Percentiles rank a stretch among this genome's conserved stretches.
Evolutionary conservation across 2,329 filamentous ascomycete genomes (phyloP).

Genomic region (Stagonosporopsis tanaceti): DNA sequence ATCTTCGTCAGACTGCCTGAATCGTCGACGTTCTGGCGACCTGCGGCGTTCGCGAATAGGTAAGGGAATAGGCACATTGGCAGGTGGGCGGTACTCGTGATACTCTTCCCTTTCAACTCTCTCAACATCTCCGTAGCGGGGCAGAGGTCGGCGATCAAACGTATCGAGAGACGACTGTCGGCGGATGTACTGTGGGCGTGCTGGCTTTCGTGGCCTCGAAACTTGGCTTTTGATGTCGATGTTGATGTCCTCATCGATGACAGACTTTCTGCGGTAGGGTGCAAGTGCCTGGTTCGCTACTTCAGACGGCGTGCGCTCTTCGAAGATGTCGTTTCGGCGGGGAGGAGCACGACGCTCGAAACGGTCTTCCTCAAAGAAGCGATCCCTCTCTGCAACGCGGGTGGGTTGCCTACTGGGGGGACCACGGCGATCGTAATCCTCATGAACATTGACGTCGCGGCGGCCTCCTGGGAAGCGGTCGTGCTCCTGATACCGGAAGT

Average conservation of each 20-base stretch:
- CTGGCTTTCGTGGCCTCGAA: constrained; percentile 56
- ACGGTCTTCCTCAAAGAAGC: constrained; percentile 65
- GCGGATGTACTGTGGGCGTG: constrained; percentile 74
- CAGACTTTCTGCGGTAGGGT: constrained; percentile 66
- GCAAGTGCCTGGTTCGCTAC: constrained; percentile 61
- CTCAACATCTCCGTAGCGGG: constrained; percentile 65
- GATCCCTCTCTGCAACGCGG: constrained; percentile 57
- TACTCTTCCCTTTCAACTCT: constrained; percentile 55
- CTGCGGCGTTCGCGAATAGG: constrained; percentile 59
- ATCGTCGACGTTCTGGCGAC: constrained; percentile 57
- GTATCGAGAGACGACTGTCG: constrained; percentile 91
- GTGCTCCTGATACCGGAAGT: constrained; percentile 54
- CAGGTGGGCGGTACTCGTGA: constrained; percentile 68
- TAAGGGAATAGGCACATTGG: constrained; percentile 74
- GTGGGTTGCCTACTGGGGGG: constrained; percentile 34
- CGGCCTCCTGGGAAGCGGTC: constrained; percentile 53
- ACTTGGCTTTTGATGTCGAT: constrained; percentile 50
- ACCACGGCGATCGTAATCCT: constrained; percentile 53
- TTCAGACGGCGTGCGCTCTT: constrained; percentile 57
- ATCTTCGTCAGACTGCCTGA: constrained; percentile 74
- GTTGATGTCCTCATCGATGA: constrained; percentile 65
- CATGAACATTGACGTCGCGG: constrained; percentile 54
- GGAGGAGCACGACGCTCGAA: constrained; percentile 38
- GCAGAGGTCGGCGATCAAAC: constrained; percentile 77
- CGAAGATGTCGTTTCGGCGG: constrained; percentile 55